These are phyloP conservation scores for Phanerodontia chrysosporium DNA, from an alignment of 768 basidiomycete species.

Conservation along the genomic window DNA sequence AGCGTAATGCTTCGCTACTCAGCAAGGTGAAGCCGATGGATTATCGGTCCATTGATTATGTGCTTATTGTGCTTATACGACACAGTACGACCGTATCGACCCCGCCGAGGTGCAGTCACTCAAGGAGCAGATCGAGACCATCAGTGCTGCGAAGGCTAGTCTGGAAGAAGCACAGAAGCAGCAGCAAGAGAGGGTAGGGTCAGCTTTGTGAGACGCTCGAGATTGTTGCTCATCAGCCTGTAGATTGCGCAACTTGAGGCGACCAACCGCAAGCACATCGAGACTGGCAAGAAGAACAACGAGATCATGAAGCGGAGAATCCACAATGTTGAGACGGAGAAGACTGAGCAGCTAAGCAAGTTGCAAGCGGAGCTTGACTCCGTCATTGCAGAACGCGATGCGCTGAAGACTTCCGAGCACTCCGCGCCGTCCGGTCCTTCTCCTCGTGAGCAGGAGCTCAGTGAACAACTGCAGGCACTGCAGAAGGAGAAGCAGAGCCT, in stretches of 20 bases:
- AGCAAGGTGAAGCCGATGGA: constrained; percentile 54
- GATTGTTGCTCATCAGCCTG: not conserved
- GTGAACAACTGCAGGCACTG: constrained; percentile 32
- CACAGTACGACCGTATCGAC: constrained; percentile 82
- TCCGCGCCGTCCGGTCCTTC: constrained; percentile 14
- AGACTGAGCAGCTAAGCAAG: not conserved
- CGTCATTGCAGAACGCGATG: constrained; percentile 23
- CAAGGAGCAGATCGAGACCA: constrained; percentile 61
- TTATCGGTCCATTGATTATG: not conserved
- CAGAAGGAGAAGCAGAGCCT: constrained; percentile 34
- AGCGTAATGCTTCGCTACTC: constrained; percentile 74
- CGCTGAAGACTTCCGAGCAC: constrained; percentile 28
- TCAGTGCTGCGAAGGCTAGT: constrained; percentile 27
- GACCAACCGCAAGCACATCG: constrained; percentile 10
- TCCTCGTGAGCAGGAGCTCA: constrained; percentile 27
- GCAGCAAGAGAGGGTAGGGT: not conserved
- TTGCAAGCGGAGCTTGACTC: not conserved
- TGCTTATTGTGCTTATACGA: not conserved
- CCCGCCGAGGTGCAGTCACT: constrained; percentile 79
- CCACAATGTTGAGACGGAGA: not conserved
- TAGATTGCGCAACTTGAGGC: constrained; percentile 14
- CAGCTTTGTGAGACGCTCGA: not conserved
- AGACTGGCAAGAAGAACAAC: constrained; percentile 23
- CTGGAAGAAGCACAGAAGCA: constrained; percentile 2
- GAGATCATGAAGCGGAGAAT: constrained; percentile 19